Conservation (phyloP, 2,329 filamentous ascomycete species). For the Thyridium curvatum region DNA sequence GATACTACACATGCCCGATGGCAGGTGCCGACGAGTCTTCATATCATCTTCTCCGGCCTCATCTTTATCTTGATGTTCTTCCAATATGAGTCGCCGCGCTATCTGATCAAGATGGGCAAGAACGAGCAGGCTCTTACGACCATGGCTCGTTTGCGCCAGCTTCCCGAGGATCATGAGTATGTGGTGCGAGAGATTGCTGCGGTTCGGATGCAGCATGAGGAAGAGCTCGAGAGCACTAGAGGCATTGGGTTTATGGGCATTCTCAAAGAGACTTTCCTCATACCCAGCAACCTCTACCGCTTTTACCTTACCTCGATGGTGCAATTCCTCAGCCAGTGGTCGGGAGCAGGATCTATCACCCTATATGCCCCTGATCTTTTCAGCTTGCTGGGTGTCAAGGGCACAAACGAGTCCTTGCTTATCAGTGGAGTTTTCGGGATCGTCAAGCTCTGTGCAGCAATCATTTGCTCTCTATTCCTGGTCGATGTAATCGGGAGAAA, state of each 20-base stretch:
- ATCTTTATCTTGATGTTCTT: conserved; percentile 66
- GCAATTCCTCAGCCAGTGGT: conserved; percentile 70
- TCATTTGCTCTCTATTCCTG: conserved; percentile 69
- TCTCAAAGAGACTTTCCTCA: conserved; percentile 61
- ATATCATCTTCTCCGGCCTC: conserved; percentile 70
- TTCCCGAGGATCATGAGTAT: conserved; percentile 54
- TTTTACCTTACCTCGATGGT: conserved; percentile 62
- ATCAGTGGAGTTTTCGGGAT: conserved; percentile 72
- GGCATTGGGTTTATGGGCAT: conserved; percentile 59
- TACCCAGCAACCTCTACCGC: conserved; percentile 66
- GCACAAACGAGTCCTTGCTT: conserved; percentile 62
- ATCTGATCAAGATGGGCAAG: conserved; percentile 58
- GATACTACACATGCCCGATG: conserved; percentile 41
- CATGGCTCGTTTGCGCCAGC: conserved; percentile 52
- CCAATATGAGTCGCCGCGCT: conserved; percentile 65
- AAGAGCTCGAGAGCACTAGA: conserved; percentile 65
- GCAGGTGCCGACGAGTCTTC: conserved; percentile 63
- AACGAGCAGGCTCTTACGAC: conserved; percentile 49
- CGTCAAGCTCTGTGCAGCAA: conserved; percentile 61
- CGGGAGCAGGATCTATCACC: conserved; percentile 66
- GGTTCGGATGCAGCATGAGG: conserved; percentile 60
- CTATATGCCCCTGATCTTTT: conserved; percentile 73
- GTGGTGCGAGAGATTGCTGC: conserved; percentile 54
- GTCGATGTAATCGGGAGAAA: conserved; percentile 76
- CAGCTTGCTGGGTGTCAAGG: conserved; percentile 61